Base-by-base conservation (phyloP, 495 filamentous ascomycete genomes). In the Geopyxis carbonaria region DNA sequence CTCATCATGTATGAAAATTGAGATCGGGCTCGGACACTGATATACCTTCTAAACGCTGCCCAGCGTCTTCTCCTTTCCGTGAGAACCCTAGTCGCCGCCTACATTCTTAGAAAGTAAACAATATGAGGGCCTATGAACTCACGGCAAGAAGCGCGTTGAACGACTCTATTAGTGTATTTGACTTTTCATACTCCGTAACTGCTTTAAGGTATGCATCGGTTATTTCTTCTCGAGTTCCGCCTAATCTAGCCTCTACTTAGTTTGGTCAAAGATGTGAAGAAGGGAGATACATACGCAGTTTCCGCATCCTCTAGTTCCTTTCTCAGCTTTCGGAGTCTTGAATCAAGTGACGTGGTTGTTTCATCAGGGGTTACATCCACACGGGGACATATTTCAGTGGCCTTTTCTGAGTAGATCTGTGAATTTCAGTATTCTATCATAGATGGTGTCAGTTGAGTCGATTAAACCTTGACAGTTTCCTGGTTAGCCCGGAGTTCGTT, bases 1-100 rank as follows among this genome's bases (percentile, higher is more conserved):
- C 74, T 79, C 31, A 99, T 68, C 10, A 95, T 67, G 51, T 84
- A 89, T 28, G 68, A 76, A 54, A 99, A 99, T 45, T 81, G 82
- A 13, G 74, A 72, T 34, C 85, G 74, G 19, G 86, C 84, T 35
- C 82, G 73, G 9, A 73, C 73, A 8, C 83, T 80, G 43, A 99
- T 94, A 45, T 75, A 72, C 9, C 69, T 62, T 46, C 85, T 76
- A 58, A 99, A 95, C 36, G 71, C 66, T 39, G 68, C 61, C 79
- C 82, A 95, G 44, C 82, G 75, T 19, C 70, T 62, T 28, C 76
- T 68, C 3, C 89, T 80, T 36, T 80, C 61, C 22, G 65, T 60
- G 22, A 53, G 45, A 16, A 53, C 50, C 30, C 43, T 53, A 21
- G 50, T 48, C 38, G 46, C 44, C 9, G 42, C 43, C 49, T 31